Conservation (phyloP, 2,329 filamentous ascomycete genomes). For the Aureobasidium sp. region DNA sequence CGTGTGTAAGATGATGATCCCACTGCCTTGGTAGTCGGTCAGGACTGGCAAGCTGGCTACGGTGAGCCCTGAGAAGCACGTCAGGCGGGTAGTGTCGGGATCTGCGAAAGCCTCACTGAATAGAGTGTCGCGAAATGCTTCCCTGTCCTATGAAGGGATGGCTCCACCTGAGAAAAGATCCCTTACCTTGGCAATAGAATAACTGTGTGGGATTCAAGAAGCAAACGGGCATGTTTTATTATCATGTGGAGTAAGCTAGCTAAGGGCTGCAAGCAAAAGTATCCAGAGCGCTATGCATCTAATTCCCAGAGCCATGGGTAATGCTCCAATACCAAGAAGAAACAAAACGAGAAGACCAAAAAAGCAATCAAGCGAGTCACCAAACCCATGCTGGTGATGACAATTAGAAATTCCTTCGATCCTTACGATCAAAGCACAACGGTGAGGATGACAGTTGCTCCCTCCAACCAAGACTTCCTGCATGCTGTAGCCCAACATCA, state of each 20-base stretch:
- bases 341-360: not conserved
- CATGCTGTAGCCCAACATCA: not conserved
- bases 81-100: not conserved
- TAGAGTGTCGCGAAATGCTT: not conserved
- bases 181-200: not conserved
- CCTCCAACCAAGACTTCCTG: not conserved
- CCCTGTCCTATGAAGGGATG: not conserved
- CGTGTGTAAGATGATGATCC: not conserved
- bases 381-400: not conserved
- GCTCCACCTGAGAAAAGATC: not conserved
- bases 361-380: not conserved
- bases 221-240: not conserved
- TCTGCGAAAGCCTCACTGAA: not conserved
- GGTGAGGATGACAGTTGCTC: not conserved
- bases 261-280: slow-evolving; percentile 8
- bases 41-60: not conserved
- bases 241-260: not conserved
- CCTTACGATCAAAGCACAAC: not conserved
- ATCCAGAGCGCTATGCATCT: not conserved
- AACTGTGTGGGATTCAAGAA: not conserved
- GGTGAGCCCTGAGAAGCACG: not conserved
- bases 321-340: not conserved
- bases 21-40: not conserved
- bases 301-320: not conserved
- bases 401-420: not conserved